These are phyloP conservation scores for Auxenochlorella pyrenoidosa DNA, from an alignment of 139 green algal species.

Conservation along the genomic window DNA sequence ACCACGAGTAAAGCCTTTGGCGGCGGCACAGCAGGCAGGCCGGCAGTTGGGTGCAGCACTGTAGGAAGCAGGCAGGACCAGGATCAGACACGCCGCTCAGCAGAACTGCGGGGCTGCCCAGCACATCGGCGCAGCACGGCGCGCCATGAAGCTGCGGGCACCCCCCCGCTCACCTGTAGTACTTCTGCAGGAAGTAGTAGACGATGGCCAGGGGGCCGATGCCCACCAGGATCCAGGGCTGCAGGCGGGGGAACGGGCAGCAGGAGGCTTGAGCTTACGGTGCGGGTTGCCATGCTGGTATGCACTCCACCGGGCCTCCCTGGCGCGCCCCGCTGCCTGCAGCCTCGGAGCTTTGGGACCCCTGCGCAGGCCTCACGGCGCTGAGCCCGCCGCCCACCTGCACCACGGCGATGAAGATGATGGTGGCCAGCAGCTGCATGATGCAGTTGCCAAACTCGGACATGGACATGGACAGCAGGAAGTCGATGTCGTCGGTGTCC, in stretches of 20 bases:
- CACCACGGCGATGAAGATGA: constrained; percentile 76
- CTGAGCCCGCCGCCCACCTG: not conserved
- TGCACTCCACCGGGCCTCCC: too few species aligned
- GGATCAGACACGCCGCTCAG: too few species aligned
- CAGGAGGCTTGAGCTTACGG: too few species aligned
- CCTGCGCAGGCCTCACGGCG: not conserved
- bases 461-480: constrained; percentile 70
- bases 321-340: not conserved
- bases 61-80: too few species aligned
- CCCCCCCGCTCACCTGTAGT: constrained; percentile 21
- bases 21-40: not conserved
- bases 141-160: not conserved
- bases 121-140: not conserved
- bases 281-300: too few species aligned
- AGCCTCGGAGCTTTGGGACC: too few species aligned
- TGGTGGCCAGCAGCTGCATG: constrained; percentile 66
- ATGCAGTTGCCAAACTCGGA: constrained; percentile 68
- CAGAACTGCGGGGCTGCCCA: too few species aligned
- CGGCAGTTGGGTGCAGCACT: not conserved
- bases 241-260: constrained; percentile 26
- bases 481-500: constrained; percentile 90
- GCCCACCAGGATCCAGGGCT: constrained; percentile 61
- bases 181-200: constrained; percentile 79
- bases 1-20: too few species aligned
- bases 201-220: constrained; percentile 74